phyloP scores from a whole-genome alignment of 805 yeast genomes.

The Monosporozyma solicola region DNA sequence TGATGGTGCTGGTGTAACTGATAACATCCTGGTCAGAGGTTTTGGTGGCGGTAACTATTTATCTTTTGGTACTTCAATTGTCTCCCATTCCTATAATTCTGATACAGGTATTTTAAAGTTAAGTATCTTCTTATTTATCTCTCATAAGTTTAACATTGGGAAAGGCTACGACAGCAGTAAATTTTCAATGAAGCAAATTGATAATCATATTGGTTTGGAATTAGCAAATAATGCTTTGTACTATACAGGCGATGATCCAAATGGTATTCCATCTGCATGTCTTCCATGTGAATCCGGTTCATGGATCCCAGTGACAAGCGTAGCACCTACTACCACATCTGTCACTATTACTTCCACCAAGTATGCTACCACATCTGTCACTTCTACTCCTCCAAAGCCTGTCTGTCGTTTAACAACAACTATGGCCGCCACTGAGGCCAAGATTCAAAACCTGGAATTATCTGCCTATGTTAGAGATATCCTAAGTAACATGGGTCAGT shows the following conservation, averaged over 20 bases:
- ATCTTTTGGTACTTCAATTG: slow-evolving; percentile 6
- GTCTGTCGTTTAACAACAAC: background rate
- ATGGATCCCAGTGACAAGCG: slow-evolving; percentile 5
- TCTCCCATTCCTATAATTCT: slow-evolving; percentile 3
- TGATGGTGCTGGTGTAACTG: slow-evolving; percentile 4
- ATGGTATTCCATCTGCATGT: slow-evolving; percentile 2
- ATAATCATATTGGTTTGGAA: slow-evolving; percentile 3
- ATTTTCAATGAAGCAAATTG: slow-evolving; percentile 1
- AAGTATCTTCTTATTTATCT: slow-evolving; percentile 2
- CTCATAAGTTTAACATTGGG: slow-evolving; percentile 9
- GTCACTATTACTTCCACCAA: background rate
- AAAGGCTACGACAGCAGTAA: slow-evolving; percentile 6
- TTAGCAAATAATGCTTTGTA: slow-evolving; percentile 5
- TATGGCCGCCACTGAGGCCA: background rate
- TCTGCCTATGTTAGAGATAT: background rate
- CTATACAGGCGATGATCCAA: slow-evolving; percentile 4
- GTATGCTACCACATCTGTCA: background rate
- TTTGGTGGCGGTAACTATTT: slow-evolving; percentile 7
- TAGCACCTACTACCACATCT: background rate
- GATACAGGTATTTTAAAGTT: slow-evolving; percentile 8
- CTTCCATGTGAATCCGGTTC: slow-evolving; percentile 3
- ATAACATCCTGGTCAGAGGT: slow-evolving; percentile 8
- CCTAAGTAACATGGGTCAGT: background rate
- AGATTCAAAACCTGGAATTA: background rate
- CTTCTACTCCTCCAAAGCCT: background rate